Evolutionary conservation across 495 filamentous ascomycete species (phyloP), one percentile per base, ranked within the genome.

Genomic region (Aspergillus steynii): DNA sequence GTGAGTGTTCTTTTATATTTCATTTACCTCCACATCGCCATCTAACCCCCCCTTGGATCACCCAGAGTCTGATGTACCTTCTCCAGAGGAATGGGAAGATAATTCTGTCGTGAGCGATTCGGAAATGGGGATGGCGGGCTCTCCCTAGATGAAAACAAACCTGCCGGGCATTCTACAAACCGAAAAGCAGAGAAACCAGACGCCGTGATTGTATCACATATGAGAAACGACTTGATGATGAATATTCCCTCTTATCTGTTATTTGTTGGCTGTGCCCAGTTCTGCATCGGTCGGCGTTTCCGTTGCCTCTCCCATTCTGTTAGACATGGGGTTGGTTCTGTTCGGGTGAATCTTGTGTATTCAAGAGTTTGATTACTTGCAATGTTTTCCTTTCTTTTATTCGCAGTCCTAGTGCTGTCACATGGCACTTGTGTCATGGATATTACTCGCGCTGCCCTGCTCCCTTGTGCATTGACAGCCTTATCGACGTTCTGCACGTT

Each of bases 71-170:
- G 75, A 81, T 65, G 32, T 74, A 45, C 65, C 70, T 61, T 79
- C 76, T 56, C 59, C 71, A 53, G 77, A 80, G 45, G 77, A 78
- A 62, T 80, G 78, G 78, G 78, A 79, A 59, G 73, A 75, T 31
- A 72, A 76, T 42, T 80, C 77, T n/a, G 64, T 80, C 62, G 75
- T 71, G 26, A 78, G 74, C 37, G 78, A 79, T 63, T 79, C 77
- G 20, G 78, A 80, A 29, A 67, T 75, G 63, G 75, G 77, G 26
- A 53, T 77, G 32, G 69, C 65, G n/a, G 74, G 71, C 28, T 69
- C 73, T 45, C 77, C 77, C 47, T 78, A 63, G 61, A 50, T 20
- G 20, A 29, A 34, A 15, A 10, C 1, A 26, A 26, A 1, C 32
- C 54, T 14, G 5, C 27, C 26, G 28, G 14, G 2, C 25, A 27